These are phyloP conservation scores for Margaritispora aquatica DNA, from an alignment of 495 filamentous ascomycete genomes.

Conservation along the genomic window DNA sequence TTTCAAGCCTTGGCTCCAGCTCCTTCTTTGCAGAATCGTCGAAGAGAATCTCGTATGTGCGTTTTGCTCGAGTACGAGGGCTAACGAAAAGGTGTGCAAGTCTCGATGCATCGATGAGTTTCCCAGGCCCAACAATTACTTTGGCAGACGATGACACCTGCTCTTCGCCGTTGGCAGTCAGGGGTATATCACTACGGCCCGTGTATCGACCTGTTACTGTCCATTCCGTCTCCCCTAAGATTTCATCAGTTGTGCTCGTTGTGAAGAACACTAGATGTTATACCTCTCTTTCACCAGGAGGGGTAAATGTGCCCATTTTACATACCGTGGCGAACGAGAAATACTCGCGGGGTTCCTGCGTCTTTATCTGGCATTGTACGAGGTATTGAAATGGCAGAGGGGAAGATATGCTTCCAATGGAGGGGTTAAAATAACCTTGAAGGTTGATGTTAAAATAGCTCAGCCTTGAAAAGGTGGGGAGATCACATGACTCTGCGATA, in stretches of 20 bases:
- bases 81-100: constrained; percentile 68
- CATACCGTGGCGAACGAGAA: constrained; percentile 66
- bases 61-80: constrained; percentile 62
- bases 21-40: constrained; percentile 32
- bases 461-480: background rate
- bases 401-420: background rate
- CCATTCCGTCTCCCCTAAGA: constrained; percentile 69
- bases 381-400: background rate
- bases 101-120: constrained; percentile 62
- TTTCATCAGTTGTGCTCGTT: background rate
- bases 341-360: constrained; percentile 57
- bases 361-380: constrained; percentile 30
- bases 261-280: background rate
- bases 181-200: constrained; percentile 62
- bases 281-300: background rate
- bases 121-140: constrained; percentile 60
- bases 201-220: constrained; percentile 75
- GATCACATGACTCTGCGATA: background rate
- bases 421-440: background rate
- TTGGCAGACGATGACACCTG: constrained; percentile 59
- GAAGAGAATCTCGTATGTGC: constrained; percentile 69
- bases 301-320: background rate
- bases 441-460: background rate
- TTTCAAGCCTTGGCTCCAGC: constrained; percentile 40
- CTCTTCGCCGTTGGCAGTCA: constrained; percentile 65